A percentile compares a stretch with the other conserved stretches of the same genome.
These are phyloP conservation scores for Fusarium newnesense DNA, from an alignment of 2,329 filamentous ascomycete genomes.

Conservation along the genomic window DNA sequence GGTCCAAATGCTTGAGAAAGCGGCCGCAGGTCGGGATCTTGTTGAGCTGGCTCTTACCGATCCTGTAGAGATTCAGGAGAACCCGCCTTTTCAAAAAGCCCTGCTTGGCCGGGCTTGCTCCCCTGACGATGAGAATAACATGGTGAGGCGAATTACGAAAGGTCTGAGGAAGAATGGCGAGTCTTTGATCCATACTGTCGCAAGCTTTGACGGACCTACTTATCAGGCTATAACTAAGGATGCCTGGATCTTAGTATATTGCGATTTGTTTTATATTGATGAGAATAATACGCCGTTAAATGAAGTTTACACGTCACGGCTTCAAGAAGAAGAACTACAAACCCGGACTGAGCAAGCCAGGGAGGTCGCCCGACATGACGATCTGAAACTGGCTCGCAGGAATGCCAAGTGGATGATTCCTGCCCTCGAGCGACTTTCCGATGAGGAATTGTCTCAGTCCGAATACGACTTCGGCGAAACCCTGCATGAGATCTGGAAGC, in stretches of 20 bases:
- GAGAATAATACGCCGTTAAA: neutral
- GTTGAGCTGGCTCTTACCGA: neutral
- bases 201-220: neutral
- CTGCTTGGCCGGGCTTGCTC: neutral
- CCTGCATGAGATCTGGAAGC: constrained; percentile 5
- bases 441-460: neutral
- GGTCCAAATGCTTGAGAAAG: neutral
- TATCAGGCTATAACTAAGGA: neutral
- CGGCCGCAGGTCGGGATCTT: constrained; percentile 5
- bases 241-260: constrained; percentile 27
- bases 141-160: neutral
- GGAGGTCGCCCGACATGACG: constrained; percentile 9
- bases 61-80: fast-evolving
- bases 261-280: constrained; percentile 21
- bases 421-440: constrained; percentile 4
- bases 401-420: constrained; percentile 34
- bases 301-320: constrained; percentile 11
- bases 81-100: neutral
- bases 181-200: neutral
- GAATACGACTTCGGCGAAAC: neutral
- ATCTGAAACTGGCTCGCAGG: constrained; percentile 10
- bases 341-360: constrained; percentile 11
- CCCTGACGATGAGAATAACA: neutral
- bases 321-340: constrained; percentile 26
- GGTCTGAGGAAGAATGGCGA: neutral